A percentile compares a stretch with the other conserved stretches of the same genome.
Conservation (phyloP, 345 rosid species). For the Boechera stricta region DNA sequence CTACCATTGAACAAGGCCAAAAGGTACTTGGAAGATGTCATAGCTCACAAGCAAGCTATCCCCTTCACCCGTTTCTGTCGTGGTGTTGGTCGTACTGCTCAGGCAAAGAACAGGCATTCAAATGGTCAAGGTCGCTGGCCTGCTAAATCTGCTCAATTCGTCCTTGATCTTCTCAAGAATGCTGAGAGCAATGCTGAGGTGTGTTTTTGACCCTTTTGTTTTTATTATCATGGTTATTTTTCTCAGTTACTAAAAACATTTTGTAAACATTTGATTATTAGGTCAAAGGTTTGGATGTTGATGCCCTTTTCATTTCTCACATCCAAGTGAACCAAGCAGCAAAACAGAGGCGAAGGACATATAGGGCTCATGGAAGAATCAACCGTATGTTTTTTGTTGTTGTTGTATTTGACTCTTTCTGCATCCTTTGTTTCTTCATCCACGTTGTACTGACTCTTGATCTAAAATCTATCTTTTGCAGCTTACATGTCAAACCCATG, state of each 20-base stretch:
- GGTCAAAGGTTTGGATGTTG: constrained; percentile 98
- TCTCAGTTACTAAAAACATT: neutral
- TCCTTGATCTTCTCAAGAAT: constrained; percentile 92
- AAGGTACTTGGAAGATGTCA: constrained; percentile 94
- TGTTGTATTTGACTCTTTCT: neutral
- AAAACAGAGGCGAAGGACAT: constrained; percentile 92
- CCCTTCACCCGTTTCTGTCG: constrained; percentile 97
- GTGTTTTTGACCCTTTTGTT: neutral
- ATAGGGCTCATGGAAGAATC: constrained; percentile 97
- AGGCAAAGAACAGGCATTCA: constrained; percentile 96
- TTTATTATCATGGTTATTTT: neutral
- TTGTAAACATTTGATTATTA: constrained; percentile 26
- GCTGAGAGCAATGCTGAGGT: constrained; percentile 99
- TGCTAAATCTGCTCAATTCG: constrained; percentile 82
- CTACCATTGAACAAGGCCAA: constrained; percentile 87
- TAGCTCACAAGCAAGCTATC: constrained; percentile 95
- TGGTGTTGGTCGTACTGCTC: constrained; percentile 98
- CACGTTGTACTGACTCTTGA: neutral
- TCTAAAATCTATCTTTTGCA: constrained; percentile 29
- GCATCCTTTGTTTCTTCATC: neutral
- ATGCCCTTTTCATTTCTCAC: constrained; percentile 80
- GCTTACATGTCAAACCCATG: constrained; percentile 99
- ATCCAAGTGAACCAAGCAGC: constrained; percentile 97
- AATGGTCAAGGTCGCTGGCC: constrained; percentile 99
- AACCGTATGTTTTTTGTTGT: constrained; percentile 62